Evolutionary conservation across 2,329 filamentous ascomycete genomes (phyloP).

Genomic region (Plectosphaerella cucumerina): DNA sequence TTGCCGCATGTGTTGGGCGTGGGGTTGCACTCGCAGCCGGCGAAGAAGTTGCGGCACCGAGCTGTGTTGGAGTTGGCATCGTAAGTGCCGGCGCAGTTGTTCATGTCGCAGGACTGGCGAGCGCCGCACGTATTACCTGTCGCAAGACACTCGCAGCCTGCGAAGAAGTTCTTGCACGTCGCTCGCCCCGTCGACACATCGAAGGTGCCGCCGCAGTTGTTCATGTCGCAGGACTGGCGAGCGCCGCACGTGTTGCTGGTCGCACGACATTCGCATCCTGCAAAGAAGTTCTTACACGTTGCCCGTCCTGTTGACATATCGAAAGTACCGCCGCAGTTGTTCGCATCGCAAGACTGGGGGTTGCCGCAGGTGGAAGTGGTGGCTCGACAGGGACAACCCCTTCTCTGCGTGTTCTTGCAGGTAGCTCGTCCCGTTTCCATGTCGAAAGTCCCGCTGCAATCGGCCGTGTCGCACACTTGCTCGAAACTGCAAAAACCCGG

Average conservation of each 20-base stretch:
- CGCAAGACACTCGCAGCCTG: neutral
- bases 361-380: neutral
- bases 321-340: neutral
- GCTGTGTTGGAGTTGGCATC: neutral
- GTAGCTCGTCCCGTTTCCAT: no score
- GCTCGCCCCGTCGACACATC: neutral
- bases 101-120: neutral
- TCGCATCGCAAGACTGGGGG: neutral
- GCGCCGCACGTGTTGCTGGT: neutral
- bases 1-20: neutral
- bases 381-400: no score
- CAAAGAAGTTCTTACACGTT: neutral
- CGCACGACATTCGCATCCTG: neutral
- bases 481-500: no score
- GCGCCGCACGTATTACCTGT: neutral
- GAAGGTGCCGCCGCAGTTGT: neutral
- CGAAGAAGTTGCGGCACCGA: constrained; percentile 1
- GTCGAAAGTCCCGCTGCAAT: no score
- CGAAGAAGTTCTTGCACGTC: neutral
- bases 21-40: neutral
- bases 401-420: no score
- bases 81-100: neutral
- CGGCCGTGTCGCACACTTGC: no score
- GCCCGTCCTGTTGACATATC: neutral
- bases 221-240: neutral